phyloP scores from a whole-genome alignment of 169 alveolate genomes.

The Cystoisospora suis region DNA sequence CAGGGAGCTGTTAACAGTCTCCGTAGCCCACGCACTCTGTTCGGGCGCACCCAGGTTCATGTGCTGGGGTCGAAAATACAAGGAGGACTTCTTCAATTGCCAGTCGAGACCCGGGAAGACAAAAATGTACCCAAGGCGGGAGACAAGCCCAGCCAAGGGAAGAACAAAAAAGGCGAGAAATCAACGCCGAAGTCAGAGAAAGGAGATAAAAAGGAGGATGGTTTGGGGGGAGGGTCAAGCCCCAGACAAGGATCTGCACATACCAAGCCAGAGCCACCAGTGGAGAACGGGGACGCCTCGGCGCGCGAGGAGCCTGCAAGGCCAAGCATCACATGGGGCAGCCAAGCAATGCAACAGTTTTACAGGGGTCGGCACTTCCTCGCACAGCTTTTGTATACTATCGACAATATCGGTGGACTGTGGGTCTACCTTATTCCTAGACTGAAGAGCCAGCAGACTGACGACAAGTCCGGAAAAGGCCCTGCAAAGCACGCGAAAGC shows the following conservation, averaged over 20 bases:
- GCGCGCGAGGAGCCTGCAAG: too few relatives aligned
- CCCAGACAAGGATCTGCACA: background rate
- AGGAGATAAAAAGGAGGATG: background rate
- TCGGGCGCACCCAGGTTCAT: background rate
- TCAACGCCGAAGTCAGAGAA: background rate
- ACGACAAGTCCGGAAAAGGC: background rate
- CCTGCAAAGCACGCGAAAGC: background rate
- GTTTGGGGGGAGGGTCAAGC: background rate
- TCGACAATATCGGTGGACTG: constrained; percentile 16
- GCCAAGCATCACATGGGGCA: background rate
- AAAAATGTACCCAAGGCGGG: background rate
- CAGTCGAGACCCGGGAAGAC: background rate
- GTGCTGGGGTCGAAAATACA: background rate
- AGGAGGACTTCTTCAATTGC: background rate
- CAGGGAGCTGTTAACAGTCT: too few relatives aligned
- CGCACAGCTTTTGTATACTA: constrained; percentile 8
- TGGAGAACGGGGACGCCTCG: too few relatives aligned
- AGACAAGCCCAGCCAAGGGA: background rate
- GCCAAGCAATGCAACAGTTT: background rate
- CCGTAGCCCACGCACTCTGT: background rate
- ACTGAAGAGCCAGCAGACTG: background rate
- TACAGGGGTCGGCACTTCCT: constrained; percentile 25
- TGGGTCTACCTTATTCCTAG: background rate
- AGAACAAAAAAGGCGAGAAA: background rate
- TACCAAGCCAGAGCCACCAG: too few relatives aligned